Conservation (phyloP, 2,329 filamentous ascomycete genomes). For the Fusarium tjaetaba region DNA sequence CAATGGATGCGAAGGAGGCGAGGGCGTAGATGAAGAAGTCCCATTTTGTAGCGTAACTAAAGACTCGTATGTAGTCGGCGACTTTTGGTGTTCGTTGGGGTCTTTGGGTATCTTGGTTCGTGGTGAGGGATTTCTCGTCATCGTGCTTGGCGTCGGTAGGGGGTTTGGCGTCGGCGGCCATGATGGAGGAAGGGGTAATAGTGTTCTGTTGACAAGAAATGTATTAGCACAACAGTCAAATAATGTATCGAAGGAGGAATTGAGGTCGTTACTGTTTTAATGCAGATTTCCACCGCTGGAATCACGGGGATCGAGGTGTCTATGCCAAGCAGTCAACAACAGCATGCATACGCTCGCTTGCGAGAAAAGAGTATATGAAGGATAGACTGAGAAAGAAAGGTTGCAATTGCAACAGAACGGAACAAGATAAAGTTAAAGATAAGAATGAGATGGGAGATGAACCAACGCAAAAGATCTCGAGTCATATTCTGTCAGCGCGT, state of each 20-base stretch:
- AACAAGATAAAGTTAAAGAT: not conserved
- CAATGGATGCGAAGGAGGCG: constrained; percentile 47
- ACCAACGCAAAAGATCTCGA: not conserved
- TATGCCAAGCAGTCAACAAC: not conserved
- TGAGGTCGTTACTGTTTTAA: not conserved
- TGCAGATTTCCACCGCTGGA: too few relatives aligned
- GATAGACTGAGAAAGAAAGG: not conserved
- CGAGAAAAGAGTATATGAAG: not conserved
- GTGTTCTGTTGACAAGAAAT: rapidly evolving
- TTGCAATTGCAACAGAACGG: not conserved
- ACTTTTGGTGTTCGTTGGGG: constrained; percentile 26
- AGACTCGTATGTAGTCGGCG: constrained; percentile 42
- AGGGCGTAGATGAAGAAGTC: constrained; percentile 44
- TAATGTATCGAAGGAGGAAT: rapidly evolving
- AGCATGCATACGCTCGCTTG: not conserved
- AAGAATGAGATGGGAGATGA: not conserved
- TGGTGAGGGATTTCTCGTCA: not conserved
- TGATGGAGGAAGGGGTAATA: not conserved
- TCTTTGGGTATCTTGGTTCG: not conserved
- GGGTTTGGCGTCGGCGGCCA: not conserved
- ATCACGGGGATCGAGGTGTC: not conserved
- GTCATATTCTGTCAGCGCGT: not conserved
- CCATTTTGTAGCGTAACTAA: constrained; percentile 46
- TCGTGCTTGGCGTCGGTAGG: not conserved
- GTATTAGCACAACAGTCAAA: not conserved